Conservation (phyloP, 2,329 filamentous ascomycete genomes). For the Pseudogymnoascus sp. region DNA sequence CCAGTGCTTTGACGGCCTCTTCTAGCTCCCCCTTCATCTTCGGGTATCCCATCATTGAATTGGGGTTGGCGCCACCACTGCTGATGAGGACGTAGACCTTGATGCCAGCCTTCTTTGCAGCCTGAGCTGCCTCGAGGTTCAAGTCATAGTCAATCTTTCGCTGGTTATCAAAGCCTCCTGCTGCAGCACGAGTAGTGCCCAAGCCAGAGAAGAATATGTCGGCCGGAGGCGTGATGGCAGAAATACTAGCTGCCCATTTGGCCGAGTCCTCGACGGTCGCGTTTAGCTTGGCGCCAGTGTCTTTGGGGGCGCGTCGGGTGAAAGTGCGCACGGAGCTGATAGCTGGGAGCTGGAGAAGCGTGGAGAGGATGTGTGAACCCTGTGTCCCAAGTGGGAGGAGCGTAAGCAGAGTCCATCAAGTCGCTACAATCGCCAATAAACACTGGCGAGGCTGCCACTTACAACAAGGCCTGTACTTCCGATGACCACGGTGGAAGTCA, state of each 20-base stretch:
- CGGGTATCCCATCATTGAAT: slow-evolving; percentile 45
- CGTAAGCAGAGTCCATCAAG: neutral
- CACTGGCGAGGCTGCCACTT: slow-evolving; percentile 21
- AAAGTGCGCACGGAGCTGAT: slow-evolving; percentile 50
- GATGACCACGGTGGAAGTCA: slow-evolving; percentile 38
- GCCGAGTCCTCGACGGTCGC: slow-evolving; percentile 60
- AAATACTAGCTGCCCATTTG: slow-evolving; percentile 59
- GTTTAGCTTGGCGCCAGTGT: slow-evolving; percentile 48
- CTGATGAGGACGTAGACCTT: slow-evolving; percentile 52
- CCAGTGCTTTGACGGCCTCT: slow-evolving; percentile 62
- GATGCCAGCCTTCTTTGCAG: slow-evolving; percentile 64
- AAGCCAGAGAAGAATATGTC: slow-evolving; percentile 67
- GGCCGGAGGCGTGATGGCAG: slow-evolving; percentile 47
- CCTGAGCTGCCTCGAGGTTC: slow-evolving; percentile 69
- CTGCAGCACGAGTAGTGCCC: slow-evolving; percentile 69
- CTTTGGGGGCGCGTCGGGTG: slow-evolving; percentile 55
- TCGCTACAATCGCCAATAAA: neutral
- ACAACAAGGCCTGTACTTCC: slow-evolving; percentile 44
- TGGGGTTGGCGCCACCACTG: slow-evolving; percentile 39
- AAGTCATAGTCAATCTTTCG: slow-evolving; percentile 84
- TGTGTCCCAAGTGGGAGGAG: slow-evolving; percentile 10
- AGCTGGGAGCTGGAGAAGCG: slow-evolving; percentile 48
- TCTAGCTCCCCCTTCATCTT: slow-evolving; percentile 87
- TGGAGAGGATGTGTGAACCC: slow-evolving; percentile 66
- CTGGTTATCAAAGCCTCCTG: slow-evolving; percentile 71